Evolutionary conservation across 2,329 filamentous ascomycete species (phyloP).

Genomic region (Fusarium nematophilum): DNA sequence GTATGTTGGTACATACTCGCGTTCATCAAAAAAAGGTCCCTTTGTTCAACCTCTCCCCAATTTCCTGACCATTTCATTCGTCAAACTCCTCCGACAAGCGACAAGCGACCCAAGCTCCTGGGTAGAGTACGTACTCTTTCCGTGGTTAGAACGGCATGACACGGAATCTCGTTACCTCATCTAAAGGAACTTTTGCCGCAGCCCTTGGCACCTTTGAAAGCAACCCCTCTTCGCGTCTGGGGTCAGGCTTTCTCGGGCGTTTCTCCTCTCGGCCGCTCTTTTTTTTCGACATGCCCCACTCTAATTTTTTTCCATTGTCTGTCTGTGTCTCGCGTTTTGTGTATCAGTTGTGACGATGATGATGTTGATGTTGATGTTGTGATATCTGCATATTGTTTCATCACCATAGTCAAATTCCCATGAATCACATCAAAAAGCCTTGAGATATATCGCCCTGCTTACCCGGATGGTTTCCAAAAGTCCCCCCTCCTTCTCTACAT

Average conservation of each 20-base stretch:
- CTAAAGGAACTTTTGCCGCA: slow-evolving; percentile 44
- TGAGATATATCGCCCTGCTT: neutral
- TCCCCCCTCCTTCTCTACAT: no score
- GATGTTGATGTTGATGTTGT: neutral
- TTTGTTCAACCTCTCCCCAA: slow-evolving; percentile 8
- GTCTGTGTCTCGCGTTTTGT: neutral
- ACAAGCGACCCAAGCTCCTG: slow-evolving; percentile 28
- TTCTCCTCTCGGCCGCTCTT: slow-evolving; percentile 22
- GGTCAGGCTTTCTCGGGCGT: slow-evolving; percentile 5
- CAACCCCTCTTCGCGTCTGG: slow-evolving; percentile 34
- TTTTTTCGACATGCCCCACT: slow-evolving; percentile 19
- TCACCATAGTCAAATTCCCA: no score
- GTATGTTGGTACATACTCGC: no score
- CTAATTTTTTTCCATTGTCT: neutral
- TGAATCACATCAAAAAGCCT: neutral
- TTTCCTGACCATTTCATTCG: slow-evolving; percentile 22
- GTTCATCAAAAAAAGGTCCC: slow-evolving; percentile 31
- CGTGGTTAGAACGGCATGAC: neutral
- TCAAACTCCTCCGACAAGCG: slow-evolving; percentile 3
- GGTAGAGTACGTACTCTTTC: slow-evolving; percentile 23
- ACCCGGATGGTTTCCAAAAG: no score
- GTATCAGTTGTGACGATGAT: neutral
- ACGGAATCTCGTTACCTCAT: neutral
- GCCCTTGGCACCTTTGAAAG: slow-evolving; percentile 46
- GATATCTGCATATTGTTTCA: neutral